Conservation (phyloP, 441 rosid species). For the Hura crepitans region DNA sequence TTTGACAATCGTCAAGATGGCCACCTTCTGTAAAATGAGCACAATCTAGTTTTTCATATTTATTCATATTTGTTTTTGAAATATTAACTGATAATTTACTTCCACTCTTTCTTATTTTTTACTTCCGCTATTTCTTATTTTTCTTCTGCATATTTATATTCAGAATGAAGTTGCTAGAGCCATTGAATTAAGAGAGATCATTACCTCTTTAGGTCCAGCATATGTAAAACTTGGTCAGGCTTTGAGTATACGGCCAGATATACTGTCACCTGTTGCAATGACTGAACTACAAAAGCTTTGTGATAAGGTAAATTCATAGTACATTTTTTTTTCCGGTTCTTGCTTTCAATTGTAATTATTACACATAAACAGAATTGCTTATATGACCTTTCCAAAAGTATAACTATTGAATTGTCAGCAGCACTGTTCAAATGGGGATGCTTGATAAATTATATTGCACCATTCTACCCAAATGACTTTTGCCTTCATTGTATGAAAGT, state of each 20-base stretch:
- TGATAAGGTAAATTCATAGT: conserved; percentile 64
- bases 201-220: conserved; percentile 96
- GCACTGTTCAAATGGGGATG: not conserved
- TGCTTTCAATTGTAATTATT: conserved; percentile 5
- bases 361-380: not conserved
- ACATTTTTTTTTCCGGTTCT: conserved; percentile 7
- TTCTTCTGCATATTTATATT: conserved; percentile 16
- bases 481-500: not conserved
- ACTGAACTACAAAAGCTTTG: conserved; percentile 93
- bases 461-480: not conserved
- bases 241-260: conserved; percentile 95
- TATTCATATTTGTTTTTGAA: not conserved
- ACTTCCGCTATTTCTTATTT: not conserved
- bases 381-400: not conserved
- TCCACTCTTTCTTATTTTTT: conserved; percentile 7
- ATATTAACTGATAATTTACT: conserved; percentile 10
- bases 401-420: not conserved
- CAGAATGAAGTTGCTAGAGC: conserved; percentile 98
- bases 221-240: conserved; percentile 98
- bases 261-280: conserved; percentile 91
- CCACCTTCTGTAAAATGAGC: not conserved
- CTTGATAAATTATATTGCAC: not conserved
- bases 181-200: conserved; percentile 90
- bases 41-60: not conserved
- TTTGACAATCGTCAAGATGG: not conserved